Percentiles rank a stretch among this genome's conserved stretches.
phyloP scores from a whole-genome alignment of 2,329 filamentous ascomycete genomes.

The Neophaeococcomyces aloes region DNA sequence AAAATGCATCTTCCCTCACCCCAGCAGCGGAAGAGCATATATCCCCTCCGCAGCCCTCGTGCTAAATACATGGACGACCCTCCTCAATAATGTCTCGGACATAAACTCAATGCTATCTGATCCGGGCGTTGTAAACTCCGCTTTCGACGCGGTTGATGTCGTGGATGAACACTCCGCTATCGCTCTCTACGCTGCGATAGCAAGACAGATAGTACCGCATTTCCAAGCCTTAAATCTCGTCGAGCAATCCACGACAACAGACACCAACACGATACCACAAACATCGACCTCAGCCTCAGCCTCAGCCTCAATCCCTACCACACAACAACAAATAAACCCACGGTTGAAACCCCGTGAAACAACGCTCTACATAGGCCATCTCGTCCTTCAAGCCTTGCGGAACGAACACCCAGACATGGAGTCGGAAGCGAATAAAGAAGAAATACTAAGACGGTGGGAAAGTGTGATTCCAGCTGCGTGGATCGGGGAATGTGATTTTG shows the following conservation, averaged over 20 bases:
- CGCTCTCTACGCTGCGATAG: too few relatives aligned
- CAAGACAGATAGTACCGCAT: too few relatives aligned
- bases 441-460: slow-evolving; percentile 12
- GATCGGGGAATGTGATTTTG: slow-evolving; percentile 12
- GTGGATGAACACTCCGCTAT: slow-evolving; percentile 1
- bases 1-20: slow-evolving; percentile 9
- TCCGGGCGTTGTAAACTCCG: not conserved
- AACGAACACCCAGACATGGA: too few relatives aligned
- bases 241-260: not conserved
- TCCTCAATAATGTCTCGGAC: slow-evolving; percentile 8
- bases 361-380: slow-evolving; percentile 2
- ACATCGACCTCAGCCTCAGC: too few relatives aligned
- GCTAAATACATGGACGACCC: slow-evolving; percentile 16
- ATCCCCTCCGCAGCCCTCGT: slow-evolving; percentile 12
- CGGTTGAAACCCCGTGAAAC: slow-evolving; percentile 6
- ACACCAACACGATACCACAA: too few relatives aligned
- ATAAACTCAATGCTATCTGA: too few relatives aligned
- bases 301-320: too few relatives aligned
- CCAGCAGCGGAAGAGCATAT: slow-evolving; percentile 7
- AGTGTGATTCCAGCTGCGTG: slow-evolving; percentile 15
- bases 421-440: too few relatives aligned
- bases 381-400: not conserved
- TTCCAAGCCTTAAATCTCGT: slow-evolving; percentile 1
- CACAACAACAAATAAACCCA: too few relatives aligned
- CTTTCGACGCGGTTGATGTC: not conserved